Percentiles rank a stretch among this genome's conserved stretches.
phyloP scores from a whole-genome alignment of 371 early-diverging fungal species.

The Actinomucor elegans region DNA sequence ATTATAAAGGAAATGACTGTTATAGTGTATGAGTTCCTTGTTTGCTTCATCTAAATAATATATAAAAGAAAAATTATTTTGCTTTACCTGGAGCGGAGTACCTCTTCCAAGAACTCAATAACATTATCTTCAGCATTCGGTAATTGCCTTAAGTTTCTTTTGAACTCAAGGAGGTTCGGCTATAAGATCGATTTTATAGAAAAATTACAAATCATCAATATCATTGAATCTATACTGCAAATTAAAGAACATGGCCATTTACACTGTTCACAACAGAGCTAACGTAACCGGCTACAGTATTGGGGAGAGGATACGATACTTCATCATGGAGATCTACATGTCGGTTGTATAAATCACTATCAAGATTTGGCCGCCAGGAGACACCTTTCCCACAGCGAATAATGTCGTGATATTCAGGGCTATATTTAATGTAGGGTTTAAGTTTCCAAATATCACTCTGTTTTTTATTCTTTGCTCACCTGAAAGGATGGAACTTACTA shows the following conservation, averaged over 20 bases:
- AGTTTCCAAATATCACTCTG: too few relatives aligned
- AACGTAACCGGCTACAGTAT: background rate
- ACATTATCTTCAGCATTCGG: background rate
- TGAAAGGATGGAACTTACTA: too few relatives aligned
- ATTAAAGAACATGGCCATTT: too few relatives aligned
- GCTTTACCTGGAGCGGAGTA: background rate
- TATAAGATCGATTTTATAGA: too few relatives aligned
- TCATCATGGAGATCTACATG: background rate
- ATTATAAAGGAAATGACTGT: background rate
- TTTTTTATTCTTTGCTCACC: too few relatives aligned
- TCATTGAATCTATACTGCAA: too few relatives aligned
- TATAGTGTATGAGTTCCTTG: constrained; percentile 2
- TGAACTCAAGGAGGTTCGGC: constrained; percentile 2
- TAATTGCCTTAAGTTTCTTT: constrained; percentile 1
- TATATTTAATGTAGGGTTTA: background rate
- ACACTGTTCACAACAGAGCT: background rate
- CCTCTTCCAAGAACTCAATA: constrained; percentile 1
- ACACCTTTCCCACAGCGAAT: constrained; percentile 12
- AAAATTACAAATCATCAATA: too few relatives aligned
- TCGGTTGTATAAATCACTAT: background rate
- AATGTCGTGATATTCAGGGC: constrained; percentile 1
- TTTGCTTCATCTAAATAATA: background rate
- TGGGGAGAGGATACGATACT: background rate
- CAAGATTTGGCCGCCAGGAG: constrained; percentile 1
- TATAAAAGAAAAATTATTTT: background rate